Base-by-base conservation (phyloP, 208 protist genomes). In the Acanthamoeba royreba region DNA sequence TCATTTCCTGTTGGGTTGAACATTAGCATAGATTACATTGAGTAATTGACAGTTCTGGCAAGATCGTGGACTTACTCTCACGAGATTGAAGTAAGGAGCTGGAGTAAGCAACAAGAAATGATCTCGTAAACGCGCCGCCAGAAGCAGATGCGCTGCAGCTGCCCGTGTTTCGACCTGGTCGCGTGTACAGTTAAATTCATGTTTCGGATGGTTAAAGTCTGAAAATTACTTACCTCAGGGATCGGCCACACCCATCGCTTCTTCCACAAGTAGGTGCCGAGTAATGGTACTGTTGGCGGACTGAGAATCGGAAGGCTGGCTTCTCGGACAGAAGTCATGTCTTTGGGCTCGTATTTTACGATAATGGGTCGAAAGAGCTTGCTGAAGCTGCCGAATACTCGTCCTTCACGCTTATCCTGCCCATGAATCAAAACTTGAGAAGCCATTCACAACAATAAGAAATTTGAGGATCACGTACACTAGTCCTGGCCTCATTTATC, bases 351-450 rank as follows among this genome's bases (percentile, higher is more conserved):
- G 63, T 92, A 92, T 40, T 79, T 72, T 22, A 92, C 49, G 11
- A 92, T 43, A 35, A 92, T 79, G n/a, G 88, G 88, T n/a, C 88
- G 53, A 31, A 92, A 92, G n/a, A 92, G 88, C 61, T 92, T 92
- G 43, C 61, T 58, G 61, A 47, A 92, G 38, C 53, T 52, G n/a
- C 42, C 53, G n/a, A 92, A 92, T 40, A 19, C 58, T 19, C 83
- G 83, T 11, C 11, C 22, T 35, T 89, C 66, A n/a, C 72, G 33
- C 72, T 81, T 81, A 17, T 81, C 72, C 72, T 81, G 72, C 0
- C 1, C 63, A 77, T 31, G 19, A 28, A 69, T 69, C 19, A 31
- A 28, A 31, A 55, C 19, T 55, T 25, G 19, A 25, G 49, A 55
- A 9, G 49, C 9, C 19, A 19, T 25, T 55, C 13, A 55, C 19